Evolutionary conservation across 257 asterid species (phyloP).

Genomic region (Gentiana macrophylla): DNA sequence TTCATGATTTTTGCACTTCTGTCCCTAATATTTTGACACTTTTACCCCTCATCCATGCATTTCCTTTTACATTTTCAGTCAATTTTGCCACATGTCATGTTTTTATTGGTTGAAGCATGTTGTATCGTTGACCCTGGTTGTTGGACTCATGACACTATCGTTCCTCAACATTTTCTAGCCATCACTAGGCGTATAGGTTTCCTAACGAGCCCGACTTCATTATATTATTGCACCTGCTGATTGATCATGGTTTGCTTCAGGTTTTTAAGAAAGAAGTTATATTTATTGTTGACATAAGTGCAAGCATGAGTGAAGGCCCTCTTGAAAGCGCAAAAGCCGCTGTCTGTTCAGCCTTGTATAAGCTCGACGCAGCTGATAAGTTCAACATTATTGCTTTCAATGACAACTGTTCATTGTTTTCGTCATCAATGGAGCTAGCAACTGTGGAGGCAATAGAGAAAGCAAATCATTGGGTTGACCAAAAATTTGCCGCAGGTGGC

Average conservation of each 20-base stretch:
- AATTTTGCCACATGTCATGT: no score
- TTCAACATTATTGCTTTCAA: constrained; percentile 66
- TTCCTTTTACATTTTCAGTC: no score
- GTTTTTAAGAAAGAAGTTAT: constrained; percentile 65
- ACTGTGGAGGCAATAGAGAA: constrained; percentile 34
- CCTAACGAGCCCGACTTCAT: no score
- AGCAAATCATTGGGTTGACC: constrained; percentile 50
- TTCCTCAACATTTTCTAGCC: no score
- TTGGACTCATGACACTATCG: no score
- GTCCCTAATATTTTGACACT: no score
- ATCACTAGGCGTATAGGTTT: no score
- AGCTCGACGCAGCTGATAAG: constrained; percentile 46
- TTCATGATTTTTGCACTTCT: no score
- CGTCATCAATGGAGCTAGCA: constrained; percentile 43
- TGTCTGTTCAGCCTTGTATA: constrained; percentile 37
- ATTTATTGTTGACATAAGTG: constrained; percentile 61
- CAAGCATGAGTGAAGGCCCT: constrained; percentile 66
- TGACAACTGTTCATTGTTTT: constrained; percentile 29
- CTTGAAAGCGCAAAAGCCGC: constrained; percentile 54
- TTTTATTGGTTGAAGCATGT: no score
- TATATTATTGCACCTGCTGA: background rate
- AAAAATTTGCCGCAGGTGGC: constrained; percentile 48
- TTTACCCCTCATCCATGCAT: no score
- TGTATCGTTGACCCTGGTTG: no score
- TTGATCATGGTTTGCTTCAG: constrained; percentile 22